Base-by-base conservation (phyloP, 257 asterid genomes). In the Lavandula angustifolia region DNA sequence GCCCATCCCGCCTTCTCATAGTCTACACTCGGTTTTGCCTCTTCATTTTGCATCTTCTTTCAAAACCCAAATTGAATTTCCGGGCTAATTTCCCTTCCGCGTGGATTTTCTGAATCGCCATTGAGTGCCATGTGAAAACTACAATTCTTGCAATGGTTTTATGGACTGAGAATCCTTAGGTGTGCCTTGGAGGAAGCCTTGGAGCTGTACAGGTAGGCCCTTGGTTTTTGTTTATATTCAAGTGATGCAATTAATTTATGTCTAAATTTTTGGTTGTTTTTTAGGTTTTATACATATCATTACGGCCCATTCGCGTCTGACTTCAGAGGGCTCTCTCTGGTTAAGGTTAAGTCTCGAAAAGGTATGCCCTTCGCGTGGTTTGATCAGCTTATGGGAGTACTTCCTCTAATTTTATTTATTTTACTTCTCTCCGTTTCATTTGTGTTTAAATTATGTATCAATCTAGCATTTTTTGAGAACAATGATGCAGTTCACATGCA, bases 271-370 rank as follows among this genome's bases (percentile, higher is more conserved):
- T 9, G n/a, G 34, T 34, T 41, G 3, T 17, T 44, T 44, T 38
- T n/a, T 46, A 84, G 95, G 91, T 85, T 49, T 66, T 83, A 85
- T 52, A 88, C 94, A 0, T 78, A 61, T 38, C 81, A 83, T 13
- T 81, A 87, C 54, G 85, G 81, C 27, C 94, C 87, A 0, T 75
- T 78, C 35, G 90, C 88, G 2, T 87, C 95, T 0, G 95, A 87
- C 46, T 62, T 85, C 1, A 81, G 72, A 57, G 90, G 87, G 11
- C 72, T 83, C n/a, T 60, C 85, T 6, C 85, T 75, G 37, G 12
- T 64, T 9, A 78, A 69, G 4, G 68, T 77, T 62, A 67, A 66
- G 47, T 85, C 85, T 72, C 65, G 57, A 38, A 73, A 77, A 64
- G 87, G 86, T 41, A 34, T 48, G 0, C 95, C 95, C 4, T 79